Base-by-base conservation (phyloP, 1,284 basidiomycete genomes). In the Anthracocystis walkeri region DNA sequence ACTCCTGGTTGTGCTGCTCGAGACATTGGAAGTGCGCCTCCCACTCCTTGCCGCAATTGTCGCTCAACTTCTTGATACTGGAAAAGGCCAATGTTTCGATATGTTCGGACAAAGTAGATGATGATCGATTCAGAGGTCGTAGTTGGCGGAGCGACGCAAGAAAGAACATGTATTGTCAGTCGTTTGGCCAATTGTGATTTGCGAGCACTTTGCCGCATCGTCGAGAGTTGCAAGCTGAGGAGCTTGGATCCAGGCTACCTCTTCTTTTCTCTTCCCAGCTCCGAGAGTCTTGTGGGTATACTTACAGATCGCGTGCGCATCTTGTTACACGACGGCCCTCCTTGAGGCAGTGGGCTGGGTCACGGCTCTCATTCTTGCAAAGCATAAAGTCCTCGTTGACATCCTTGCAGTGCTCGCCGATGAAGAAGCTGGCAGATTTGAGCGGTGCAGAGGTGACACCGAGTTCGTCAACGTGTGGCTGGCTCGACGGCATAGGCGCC, bases 331-430 rank as follows among this genome's bases (percentile, higher is more conserved):
- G 91, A 78, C 97, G 88, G 29, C 97, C 97, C 87, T 99, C 97
- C 88, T 93, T 92, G 86, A 99, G 86, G 87, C 97, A 99, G 86
- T 97, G 94, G 38, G 87, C 94, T 14, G 97, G 94, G 85, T 97
- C 91, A 61, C 90, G 89, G 85, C 90, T 92, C 88, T 98, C 95
- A 52, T 90, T 88, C 88, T 99, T 99, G 90, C 97, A 99, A 63
- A 98, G 92, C 94, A 99, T 97, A 84, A 98, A 99, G 88, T 99
- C 96, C 95, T 95, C 97, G 87, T 97, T 98, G 88, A 92, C 96
- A 68, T 94, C 93, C 87, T 94, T 93, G 90, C 96, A 99, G 86
- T 93, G 90, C 56, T 93, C 91, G 40, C 95, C 97, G 85, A 99
- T 92, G 88, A 98, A 98, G 90, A 98, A 99, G 14, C 93, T 92